Evolutionary conservation across 495 filamentous ascomycete species (phyloP).

Genomic region (Podospora fimiseda): DNA sequence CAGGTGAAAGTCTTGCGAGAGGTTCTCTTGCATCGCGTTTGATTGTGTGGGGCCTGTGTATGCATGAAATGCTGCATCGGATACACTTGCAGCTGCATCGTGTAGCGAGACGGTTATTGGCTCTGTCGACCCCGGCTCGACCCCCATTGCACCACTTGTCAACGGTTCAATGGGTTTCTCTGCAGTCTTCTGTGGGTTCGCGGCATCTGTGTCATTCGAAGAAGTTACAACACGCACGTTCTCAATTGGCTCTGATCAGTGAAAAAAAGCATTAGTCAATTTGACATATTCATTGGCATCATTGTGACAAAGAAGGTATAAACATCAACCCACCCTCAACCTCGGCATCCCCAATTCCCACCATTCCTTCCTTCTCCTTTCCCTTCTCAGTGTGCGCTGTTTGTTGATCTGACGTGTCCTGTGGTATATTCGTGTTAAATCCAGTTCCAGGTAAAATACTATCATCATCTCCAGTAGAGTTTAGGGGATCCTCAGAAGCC

Average conservation of each 20-base stretch:
- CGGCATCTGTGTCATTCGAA: slow-evolving; percentile 4
- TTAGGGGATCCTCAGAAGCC: slow-evolving; percentile 7
- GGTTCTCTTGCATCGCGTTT: not conserved
- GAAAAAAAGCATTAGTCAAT: not conserved
- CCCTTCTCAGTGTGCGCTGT: not conserved
- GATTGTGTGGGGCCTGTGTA: not conserved
- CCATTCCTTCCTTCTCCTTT: not conserved
- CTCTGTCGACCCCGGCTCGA: slow-evolving; percentile 7
- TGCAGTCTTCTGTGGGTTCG: slow-evolving; percentile 15
- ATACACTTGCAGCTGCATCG: not conserved
- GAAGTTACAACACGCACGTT: too few relatives aligned
- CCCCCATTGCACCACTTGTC: slow-evolving; percentile 22
- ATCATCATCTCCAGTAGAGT: too few relatives aligned
- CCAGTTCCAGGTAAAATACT: slow-evolving; percentile 10
- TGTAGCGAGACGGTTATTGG: slow-evolving; percentile 16
- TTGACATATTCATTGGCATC: not conserved
- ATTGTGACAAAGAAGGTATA: too few relatives aligned
- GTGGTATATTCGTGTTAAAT: slow-evolving; percentile 11
- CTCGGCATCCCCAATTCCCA: not conserved
- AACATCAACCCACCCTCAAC: not conserved
- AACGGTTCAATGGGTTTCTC: slow-evolving; percentile 20
- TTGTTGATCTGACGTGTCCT: slow-evolving; percentile 10
- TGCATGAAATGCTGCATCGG: not conserved
- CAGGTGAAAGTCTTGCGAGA: not conserved
- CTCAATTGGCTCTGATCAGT: too few relatives aligned